phyloP scores from a whole-genome alignment of 2,329 filamentous ascomycete species.

The Claviceps lovelessii region DNA sequence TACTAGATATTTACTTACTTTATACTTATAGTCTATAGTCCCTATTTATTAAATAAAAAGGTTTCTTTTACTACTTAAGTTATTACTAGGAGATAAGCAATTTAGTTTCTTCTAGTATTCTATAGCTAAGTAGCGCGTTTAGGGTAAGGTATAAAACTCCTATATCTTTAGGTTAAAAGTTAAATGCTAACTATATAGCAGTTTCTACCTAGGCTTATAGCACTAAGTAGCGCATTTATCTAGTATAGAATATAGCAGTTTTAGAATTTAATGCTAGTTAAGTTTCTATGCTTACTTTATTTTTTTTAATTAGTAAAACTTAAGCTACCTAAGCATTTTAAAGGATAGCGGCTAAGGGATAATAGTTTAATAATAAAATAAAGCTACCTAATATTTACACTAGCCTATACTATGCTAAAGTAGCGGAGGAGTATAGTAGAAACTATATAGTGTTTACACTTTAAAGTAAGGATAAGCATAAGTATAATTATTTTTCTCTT shows the following conservation, averaged over 20 bases:
- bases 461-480: background rate
- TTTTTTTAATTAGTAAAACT: background rate
- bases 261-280: background rate
- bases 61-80: background rate
- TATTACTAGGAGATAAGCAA: background rate
- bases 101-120: background rate
- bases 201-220: no score
- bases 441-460: background rate
- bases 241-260: background rate
- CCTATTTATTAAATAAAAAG: background rate
- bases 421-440: no score
- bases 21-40: background rate
- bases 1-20: background rate
- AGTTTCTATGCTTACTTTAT: background rate
- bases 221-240: no score
- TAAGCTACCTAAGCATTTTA: no score
- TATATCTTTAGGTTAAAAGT: no score
- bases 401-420: no score
- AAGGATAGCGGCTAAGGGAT: no score
- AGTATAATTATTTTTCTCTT: background rate
- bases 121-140: no score
- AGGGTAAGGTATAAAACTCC: no score
- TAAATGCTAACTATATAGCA: no score
- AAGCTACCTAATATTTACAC: no score
- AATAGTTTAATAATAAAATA: no score